Evolutionary conservation across 192 early-diverging fungal species (phyloP).

Genomic region (Blastocladiella britannica): DNA sequence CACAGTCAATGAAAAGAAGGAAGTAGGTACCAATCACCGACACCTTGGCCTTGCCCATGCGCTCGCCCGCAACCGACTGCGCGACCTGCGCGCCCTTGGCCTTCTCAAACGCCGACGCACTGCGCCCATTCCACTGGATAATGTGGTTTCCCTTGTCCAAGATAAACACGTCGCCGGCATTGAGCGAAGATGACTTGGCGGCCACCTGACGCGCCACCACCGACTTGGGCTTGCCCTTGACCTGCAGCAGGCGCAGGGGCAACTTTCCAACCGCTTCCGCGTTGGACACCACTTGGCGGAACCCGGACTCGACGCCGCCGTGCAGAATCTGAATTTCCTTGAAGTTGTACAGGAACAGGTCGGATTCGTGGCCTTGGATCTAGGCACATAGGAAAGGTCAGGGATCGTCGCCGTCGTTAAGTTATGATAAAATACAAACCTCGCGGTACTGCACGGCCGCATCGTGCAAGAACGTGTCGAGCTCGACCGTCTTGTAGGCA

Average conservation of each 20-base stretch:
- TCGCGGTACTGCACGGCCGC: slow-evolving; percentile 56
- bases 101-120: slow-evolving; percentile 39
- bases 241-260: slow-evolving; percentile 28
- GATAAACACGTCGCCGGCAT: slow-evolving; percentile 55
- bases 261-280: slow-evolving; percentile 10
- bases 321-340: slow-evolving; percentile 23
- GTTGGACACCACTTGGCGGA: slow-evolving; percentile 38
- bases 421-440: slow-evolving; percentile 6
- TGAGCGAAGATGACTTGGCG: slow-evolving; percentile 24
- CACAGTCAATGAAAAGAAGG: slow-evolving; percentile 26
- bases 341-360: slow-evolving; percentile 48
- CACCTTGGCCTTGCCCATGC: slow-evolving; percentile 31
- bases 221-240: slow-evolving; percentile 17
- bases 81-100: slow-evolving; percentile 47
- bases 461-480: slow-evolving; percentile 45
- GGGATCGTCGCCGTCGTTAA: no score
- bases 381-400: no score
- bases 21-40: slow-evolving; percentile 35
- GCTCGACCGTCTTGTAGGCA: slow-evolving; percentile 63
- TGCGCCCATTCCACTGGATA: slow-evolving; percentile 45
- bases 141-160: slow-evolving; percentile 42
- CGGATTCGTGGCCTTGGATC: slow-evolving; percentile 45
- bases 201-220: slow-evolving; percentile 43
- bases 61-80: slow-evolving; percentile 31
- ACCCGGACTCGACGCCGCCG: slow-evolving; percentile 53